phyloP scores from a whole-genome alignment of 106 monocot genomes.

The Dendrobium nobile region DNA sequence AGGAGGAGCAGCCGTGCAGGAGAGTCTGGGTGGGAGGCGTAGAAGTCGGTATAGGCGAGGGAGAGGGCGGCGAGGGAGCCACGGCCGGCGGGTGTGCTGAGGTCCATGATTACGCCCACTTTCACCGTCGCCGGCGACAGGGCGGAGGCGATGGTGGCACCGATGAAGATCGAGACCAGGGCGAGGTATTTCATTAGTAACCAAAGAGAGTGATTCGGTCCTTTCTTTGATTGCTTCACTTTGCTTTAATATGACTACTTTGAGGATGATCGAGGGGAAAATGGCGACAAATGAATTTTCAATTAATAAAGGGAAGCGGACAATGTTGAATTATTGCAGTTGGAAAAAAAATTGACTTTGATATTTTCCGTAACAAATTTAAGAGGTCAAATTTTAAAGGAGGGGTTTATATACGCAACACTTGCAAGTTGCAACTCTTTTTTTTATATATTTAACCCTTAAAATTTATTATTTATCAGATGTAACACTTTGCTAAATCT shows the following conservation, averaged over 20 bases:
- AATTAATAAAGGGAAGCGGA: not conserved
- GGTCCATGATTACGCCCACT: constrained; percentile 41
- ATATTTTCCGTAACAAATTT: no score
- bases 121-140: not conserved
- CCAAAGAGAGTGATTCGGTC: not conserved
- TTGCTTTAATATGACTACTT: not conserved
- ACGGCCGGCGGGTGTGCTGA: constrained; percentile 17
- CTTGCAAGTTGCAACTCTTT: no score
- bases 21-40: constrained; percentile 15
- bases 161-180: not conserved
- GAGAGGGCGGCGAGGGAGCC: constrained; percentile 19
- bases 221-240: no score
- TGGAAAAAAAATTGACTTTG: no score
- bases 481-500: no score
- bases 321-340: no score
- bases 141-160: not conserved
- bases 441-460: no score
- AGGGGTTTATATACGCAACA: no score
- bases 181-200: not conserved
- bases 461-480: no score
- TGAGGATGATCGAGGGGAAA: not conserved
- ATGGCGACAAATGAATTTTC: not conserved
- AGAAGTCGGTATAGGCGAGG: constrained; percentile 43
- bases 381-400: no score
- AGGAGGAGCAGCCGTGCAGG: constrained; percentile 20